Evolutionary conservation across 768 basidiomycete genomes (phyloP).

Genomic region (Coprinellus micaceus): DNA sequence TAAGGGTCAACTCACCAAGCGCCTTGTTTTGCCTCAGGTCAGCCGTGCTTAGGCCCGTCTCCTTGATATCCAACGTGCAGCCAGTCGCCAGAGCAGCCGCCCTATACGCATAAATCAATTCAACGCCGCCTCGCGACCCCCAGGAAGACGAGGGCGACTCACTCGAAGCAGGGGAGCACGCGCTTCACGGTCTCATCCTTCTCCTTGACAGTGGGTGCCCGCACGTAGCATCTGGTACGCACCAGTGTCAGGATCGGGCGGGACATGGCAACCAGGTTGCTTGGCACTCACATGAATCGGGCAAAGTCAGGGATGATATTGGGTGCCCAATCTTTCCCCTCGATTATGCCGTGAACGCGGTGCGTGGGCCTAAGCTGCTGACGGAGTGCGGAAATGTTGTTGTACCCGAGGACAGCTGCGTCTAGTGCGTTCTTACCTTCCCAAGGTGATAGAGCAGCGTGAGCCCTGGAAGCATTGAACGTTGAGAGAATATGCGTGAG

Average conservation of each 20-base stretch:
- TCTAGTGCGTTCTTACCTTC: slow-evolving; percentile 82
- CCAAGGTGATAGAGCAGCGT: slow-evolving; percentile 80
- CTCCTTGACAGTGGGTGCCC: slow-evolving; percentile 65
- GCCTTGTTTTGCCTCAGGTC: slow-evolving; percentile 70
- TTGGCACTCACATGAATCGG: slow-evolving; percentile 53
- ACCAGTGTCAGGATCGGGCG: neutral
- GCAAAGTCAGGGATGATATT: slow-evolving; percentile 83
- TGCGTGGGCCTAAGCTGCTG: slow-evolving; percentile 79
- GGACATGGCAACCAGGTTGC: neutral
- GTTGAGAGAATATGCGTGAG: neutral
- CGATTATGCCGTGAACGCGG: slow-evolving; percentile 77
- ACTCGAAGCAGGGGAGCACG: slow-evolving; percentile 73
- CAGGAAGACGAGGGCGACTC: slow-evolving; percentile 17
- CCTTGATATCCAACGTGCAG: slow-evolving; percentile 45
- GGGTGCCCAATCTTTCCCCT: slow-evolving; percentile 70
- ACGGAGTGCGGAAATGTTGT: slow-evolving; percentile 71
- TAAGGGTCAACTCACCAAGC: slow-evolving; percentile 37
- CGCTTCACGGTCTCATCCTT: slow-evolving; percentile 54
- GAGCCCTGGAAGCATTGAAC: slow-evolving; percentile 50
- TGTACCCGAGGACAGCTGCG: slow-evolving; percentile 84
- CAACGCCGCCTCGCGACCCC: no score
- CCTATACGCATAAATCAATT: slow-evolving; percentile 28
- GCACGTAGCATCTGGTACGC: slow-evolving; percentile 58
- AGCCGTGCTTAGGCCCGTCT: slow-evolving; percentile 26
- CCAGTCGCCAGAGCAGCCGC: slow-evolving; percentile 67